These are phyloP conservation scores for Saccharomycopsis fodiens DNA, from an alignment of 805 yeast genomes.

Conservation along the genomic window DNA sequence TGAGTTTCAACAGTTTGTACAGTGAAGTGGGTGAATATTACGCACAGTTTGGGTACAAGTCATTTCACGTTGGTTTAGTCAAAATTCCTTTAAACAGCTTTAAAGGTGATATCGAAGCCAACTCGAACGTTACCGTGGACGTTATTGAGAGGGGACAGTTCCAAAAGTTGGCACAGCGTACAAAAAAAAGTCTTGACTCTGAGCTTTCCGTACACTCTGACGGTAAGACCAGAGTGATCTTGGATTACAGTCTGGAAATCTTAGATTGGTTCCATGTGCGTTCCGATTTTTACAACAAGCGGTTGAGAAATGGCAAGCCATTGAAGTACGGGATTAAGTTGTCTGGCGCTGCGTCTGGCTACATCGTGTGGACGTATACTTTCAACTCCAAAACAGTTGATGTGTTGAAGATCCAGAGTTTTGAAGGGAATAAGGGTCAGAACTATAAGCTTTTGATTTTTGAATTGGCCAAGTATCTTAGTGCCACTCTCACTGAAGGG, in stretches of 20 bases:
- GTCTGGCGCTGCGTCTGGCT: conserved; percentile 23
- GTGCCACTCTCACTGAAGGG: conserved; percentile 27
- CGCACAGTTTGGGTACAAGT: conserved; percentile 51
- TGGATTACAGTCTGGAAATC: conserved; percentile 32
- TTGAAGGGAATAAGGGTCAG: conserved; percentile 13
- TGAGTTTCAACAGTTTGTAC: conserved; percentile 42
- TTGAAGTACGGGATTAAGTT: conserved; percentile 28
- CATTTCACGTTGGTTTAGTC: conserved; percentile 33
- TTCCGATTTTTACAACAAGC: conserved; percentile 19
- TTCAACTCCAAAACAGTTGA: conserved; percentile 29
- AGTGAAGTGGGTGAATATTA: conserved; percentile 71
- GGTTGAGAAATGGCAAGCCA: conserved; percentile 3
- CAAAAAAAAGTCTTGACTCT: not conserved
- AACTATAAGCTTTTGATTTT: conserved; percentile 15
- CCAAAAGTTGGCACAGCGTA: conserved; percentile 24
- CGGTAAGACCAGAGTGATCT: conserved; percentile 24
- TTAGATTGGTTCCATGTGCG: conserved; percentile 27
- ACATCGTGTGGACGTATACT: conserved; percentile 39
- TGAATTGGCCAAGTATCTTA: conserved; percentile 24
- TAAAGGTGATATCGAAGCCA: not conserved
- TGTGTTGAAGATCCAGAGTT: conserved; percentile 24
- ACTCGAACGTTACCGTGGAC: conserved; percentile 18
- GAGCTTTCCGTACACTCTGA: conserved; percentile 3
- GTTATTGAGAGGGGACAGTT: conserved; percentile 28
- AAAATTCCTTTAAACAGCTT: conserved; percentile 22